Base-by-base conservation (phyloP, 225 moss, liverwort and hornwort genomes). In the Antitrichia curtipendula region DNA sequence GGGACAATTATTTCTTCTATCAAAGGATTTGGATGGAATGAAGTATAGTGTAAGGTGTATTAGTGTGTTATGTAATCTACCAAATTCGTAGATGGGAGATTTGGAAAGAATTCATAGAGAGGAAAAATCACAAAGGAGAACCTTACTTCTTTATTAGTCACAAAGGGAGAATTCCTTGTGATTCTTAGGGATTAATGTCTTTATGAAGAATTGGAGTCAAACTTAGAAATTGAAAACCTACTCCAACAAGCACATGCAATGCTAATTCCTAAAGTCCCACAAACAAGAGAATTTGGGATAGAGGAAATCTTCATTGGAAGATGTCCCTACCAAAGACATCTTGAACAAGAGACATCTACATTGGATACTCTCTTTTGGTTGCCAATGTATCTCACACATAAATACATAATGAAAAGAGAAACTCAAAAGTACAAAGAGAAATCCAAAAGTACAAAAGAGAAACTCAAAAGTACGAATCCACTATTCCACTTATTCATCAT, bases 301-400 rank as follows among this genome's bases (percentile, higher is more conserved):
- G 1, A 71, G 41, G 1, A 71, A 27, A 27, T 27, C 43, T 71
- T 16, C 0, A 0, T 6, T 27, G 3, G 3, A 43, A 27, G 28
- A 71, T 16, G 71, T 27, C 9, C 3, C 8, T 27, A 16, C 0
- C 16, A 6, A 6, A 71, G 27, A 16, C 41, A 71, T 27, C 9
- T 16, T 41, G 5, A 70, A 27, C 3, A 70, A 13, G 6, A 45
- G 28, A 45, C 17, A 45, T 29, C 45, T 43, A 11, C 31, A 31
- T 11, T 17, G 18, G 10, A 72, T 47, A 32, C 12, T 74, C 7
- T 49, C 20, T 74, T 49, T 49, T 1, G 1, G 2, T 45, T 32
- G 74, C 20, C 20, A 47, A 31, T 47, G 29, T 47, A 31, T 47
- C 4, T 4, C 19, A 31, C 7, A 31, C 2, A 19, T 12, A 73